phyloP scores from a whole-genome alignment of 306 rosid species.

The Citrullus amarus region DNA sequence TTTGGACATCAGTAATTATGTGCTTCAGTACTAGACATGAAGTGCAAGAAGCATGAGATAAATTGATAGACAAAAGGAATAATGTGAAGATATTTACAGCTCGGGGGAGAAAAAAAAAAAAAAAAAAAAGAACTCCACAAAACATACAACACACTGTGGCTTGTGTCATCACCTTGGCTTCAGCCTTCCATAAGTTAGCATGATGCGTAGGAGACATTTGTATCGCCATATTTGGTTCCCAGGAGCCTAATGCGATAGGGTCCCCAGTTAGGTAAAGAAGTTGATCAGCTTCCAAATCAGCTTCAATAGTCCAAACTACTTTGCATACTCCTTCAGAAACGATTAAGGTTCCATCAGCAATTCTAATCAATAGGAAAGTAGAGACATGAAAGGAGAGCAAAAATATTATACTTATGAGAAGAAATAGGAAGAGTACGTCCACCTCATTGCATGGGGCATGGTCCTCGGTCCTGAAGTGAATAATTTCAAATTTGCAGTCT shows the following conservation, averaged over 20 bases:
- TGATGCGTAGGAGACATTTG: constrained; percentile 65
- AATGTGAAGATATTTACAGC: background rate
- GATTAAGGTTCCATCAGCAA: constrained; percentile 36
- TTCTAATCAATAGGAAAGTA: constrained; percentile 15
- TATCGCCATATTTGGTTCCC: constrained; percentile 72
- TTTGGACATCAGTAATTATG: background rate
- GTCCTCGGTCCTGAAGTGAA: background rate
- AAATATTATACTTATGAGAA: background rate
- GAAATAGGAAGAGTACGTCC: background rate
- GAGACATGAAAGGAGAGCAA: constrained; percentile 6
- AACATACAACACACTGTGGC: background rate
- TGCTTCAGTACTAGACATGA: background rate
- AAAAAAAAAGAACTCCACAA: background rate
- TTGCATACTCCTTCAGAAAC: constrained; percentile 41
- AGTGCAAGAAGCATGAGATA: background rate
- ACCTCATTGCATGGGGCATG: background rate
- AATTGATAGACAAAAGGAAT: background rate
- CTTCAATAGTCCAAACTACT: constrained; percentile 65
- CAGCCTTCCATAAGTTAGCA: constrained; percentile 73
- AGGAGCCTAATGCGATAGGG: constrained; percentile 65
- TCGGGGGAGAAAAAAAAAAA: too few species aligned
- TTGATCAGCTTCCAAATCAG: constrained; percentile 70
- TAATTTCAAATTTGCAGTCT: background rate
- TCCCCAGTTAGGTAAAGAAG: constrained; percentile 80
- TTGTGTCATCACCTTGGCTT: constrained; percentile 43